Evolutionary conservation across 345 rosid genomes (phyloP).

Genomic region (Eucalyptus rudis): DNA sequence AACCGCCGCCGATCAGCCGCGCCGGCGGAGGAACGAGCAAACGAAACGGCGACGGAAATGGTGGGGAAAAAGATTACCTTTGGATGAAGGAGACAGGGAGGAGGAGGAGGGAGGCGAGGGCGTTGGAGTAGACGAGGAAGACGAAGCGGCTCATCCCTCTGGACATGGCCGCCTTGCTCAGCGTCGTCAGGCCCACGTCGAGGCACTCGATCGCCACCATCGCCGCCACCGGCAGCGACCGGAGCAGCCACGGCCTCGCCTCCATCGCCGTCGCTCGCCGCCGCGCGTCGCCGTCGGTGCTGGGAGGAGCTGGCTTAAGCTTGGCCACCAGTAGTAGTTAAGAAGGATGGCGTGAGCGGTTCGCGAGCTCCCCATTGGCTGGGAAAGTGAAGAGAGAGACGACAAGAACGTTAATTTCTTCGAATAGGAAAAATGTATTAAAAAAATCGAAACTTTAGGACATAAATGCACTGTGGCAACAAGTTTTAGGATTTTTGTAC

Average conservation of each 20-base stretch:
- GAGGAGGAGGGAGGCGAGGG: constrained; percentile 20
- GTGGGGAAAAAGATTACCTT: neutral
- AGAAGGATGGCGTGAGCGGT: neutral
- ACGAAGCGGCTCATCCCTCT: constrained; percentile 27
- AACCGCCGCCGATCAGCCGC: neutral
- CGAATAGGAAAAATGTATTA: neutral
- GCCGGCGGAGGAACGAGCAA: neutral
- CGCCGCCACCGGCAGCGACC: constrained; percentile 22
- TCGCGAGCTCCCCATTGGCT: neutral
- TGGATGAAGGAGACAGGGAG: constrained; percentile 9
- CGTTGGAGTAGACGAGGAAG: constrained; percentile 28
- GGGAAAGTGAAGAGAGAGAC: neutral
- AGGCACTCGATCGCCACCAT: constrained; percentile 21
- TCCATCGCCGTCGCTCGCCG: neutral
- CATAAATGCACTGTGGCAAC: neutral
- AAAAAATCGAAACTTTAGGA: neutral
- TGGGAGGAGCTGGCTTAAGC: neutral
- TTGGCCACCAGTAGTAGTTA: neutral
- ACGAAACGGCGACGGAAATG: neutral
- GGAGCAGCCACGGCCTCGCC: neutral
- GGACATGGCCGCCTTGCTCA: constrained; percentile 44
- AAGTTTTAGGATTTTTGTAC: neutral
- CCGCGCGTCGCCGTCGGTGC: neutral
- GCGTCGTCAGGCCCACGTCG: constrained; percentile 28
- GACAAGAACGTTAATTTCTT: neutral